Percentiles rank a stretch among this genome's conserved stretches.
phyloP scores from a whole-genome alignment of 306 rosid species.

The Quercus parvula region DNA sequence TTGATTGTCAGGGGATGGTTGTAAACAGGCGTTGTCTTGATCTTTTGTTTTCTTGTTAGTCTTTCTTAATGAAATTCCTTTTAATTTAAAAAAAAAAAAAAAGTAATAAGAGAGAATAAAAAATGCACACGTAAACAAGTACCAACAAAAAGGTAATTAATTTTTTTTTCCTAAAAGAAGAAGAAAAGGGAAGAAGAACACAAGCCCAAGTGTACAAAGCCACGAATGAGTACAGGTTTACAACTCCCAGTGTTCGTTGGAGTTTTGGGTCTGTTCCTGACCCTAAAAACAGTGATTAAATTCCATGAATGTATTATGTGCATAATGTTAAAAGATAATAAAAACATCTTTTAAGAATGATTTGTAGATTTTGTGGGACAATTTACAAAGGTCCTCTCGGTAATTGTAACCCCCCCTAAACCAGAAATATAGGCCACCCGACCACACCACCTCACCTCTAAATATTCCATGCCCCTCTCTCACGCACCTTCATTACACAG shows the following conservation, averaged over 20 bases:
- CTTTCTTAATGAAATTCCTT: no score
- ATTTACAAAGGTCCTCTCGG: constrained; percentile 39
- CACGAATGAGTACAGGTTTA: constrained; percentile 14
- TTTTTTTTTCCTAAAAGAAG: no score
- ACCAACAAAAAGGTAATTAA: no score
- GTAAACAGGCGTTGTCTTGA: no score
- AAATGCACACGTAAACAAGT: no score
- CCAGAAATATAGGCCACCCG: constrained; percentile 12
- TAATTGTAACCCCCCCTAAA: constrained; percentile 15
- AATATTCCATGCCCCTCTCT: constrained; percentile 44
- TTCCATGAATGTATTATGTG: constrained; percentile 15
- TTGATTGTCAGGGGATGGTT: no score
- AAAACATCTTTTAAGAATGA: constrained; percentile 50
- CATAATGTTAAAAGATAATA: constrained; percentile 9
- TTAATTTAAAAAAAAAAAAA: no score
- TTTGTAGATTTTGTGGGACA: constrained; percentile 29
- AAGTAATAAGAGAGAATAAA: no score
- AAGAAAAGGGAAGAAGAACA: not conserved
- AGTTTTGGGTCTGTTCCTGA: constrained; percentile 4
- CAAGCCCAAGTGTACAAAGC: constrained; percentile 2
- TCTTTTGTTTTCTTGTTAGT: no score
- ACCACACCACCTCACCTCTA: constrained; percentile 25
- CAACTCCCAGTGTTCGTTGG: not conserved
- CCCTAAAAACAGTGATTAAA: constrained; percentile 23
- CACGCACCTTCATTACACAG: constrained; percentile 21